These are phyloP conservation scores for Aspergillus haitiensis DNA, from an alignment of 495 filamentous ascomycete genomes.

Conservation along the genomic window DNA sequence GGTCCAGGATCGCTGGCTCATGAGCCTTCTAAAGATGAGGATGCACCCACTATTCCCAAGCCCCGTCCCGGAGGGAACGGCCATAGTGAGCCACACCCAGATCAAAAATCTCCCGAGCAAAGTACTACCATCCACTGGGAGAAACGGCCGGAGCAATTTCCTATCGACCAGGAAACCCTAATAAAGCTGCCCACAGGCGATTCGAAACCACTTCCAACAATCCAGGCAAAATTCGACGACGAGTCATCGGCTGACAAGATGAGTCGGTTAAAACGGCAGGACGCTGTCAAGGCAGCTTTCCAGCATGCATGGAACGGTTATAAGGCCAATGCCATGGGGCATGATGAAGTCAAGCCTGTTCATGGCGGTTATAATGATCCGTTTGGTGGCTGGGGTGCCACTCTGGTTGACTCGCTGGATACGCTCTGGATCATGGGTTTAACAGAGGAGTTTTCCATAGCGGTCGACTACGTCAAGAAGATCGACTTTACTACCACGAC, in stretches of 20 bases:
- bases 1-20: slow-evolving; percentile 13
- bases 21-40: slow-evolving; percentile 15
- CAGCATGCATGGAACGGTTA: slow-evolving; percentile 75
- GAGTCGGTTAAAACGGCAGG: slow-evolving; percentile 61
- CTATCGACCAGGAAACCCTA: slow-evolving; percentile 64
- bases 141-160: slow-evolving; percentile 70
- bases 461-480: slow-evolving; percentile 67
- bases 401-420: slow-evolving; percentile 89
- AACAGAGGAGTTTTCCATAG: slow-evolving; percentile 86
- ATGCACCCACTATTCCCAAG: slow-evolving; percentile 13
- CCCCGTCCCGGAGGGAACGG: slow-evolving; percentile 39
- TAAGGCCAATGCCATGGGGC: slow-evolving; percentile 69
- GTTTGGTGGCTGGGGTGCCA: slow-evolving; percentile 94
- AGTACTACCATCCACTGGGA: slow-evolving; percentile 61
- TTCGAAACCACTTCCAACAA: slow-evolving; percentile 66
- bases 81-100: slow-evolving; percentile 44
- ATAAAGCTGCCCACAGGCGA: slow-evolving; percentile 73
- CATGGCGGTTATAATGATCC: slow-evolving; percentile 63
- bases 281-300: slow-evolving; percentile 67
- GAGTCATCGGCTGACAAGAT: slow-evolving; percentile 62
- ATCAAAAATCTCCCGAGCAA: slow-evolving; percentile 31
- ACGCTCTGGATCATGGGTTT: slow-evolving; percentile 96
- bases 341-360: slow-evolving; percentile 75
- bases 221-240: slow-evolving; percentile 70
- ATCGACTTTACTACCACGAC: slow-evolving; percentile 86